phyloP scores from a whole-genome alignment of 495 filamentous ascomycete genomes.

The Penicillium maclennaniae region DNA sequence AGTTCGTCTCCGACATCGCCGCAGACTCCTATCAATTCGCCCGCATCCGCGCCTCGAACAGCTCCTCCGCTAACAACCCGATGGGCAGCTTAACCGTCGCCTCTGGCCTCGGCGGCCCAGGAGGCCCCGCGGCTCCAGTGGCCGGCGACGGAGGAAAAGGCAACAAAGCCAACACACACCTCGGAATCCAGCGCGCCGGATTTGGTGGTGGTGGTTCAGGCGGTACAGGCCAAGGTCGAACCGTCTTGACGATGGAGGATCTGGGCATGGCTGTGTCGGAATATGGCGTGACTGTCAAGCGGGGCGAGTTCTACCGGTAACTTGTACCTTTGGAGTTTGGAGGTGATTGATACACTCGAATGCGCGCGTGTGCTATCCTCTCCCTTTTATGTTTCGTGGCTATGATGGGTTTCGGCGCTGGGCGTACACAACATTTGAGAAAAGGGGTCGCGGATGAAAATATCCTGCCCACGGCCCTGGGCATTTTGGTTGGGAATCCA shows the following conservation, averaged over 20 bases:
- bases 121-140: slow-evolving; percentile 48
- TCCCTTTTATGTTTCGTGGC: slow-evolving; percentile 3
- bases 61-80: slow-evolving; percentile 75
- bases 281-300: slow-evolving; percentile 94
- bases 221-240: slow-evolving; percentile 78
- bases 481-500: slow-evolving; percentile 7
- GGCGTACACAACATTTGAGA: slow-evolving; percentile 19
- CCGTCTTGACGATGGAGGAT: slow-evolving; percentile 98
- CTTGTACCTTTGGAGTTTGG: not conserved
- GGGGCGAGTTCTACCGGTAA: slow-evolving; percentile 95
- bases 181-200: slow-evolving; percentile 86
- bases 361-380: not conserved
- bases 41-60: slow-evolving; percentile 88
- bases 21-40: slow-evolving; percentile 97
- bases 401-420: slow-evolving; percentile 19
- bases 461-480: slow-evolving; percentile 19
- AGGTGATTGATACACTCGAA: not conserved
- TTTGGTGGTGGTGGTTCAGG: slow-evolving; percentile 91
- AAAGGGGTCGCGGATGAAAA: slow-evolving; percentile 7
- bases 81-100: slow-evolving; percentile 82
- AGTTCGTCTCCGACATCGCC: slow-evolving; percentile 95
- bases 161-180: slow-evolving; percentile 58
- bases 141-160: slow-evolving; percentile 53
- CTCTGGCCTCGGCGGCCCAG: slow-evolving; percentile 63
- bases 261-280: slow-evolving; percentile 94